Conservation (phyloP, 345 rosid species). For the Eucalyptus cladocalyx region DNA sequence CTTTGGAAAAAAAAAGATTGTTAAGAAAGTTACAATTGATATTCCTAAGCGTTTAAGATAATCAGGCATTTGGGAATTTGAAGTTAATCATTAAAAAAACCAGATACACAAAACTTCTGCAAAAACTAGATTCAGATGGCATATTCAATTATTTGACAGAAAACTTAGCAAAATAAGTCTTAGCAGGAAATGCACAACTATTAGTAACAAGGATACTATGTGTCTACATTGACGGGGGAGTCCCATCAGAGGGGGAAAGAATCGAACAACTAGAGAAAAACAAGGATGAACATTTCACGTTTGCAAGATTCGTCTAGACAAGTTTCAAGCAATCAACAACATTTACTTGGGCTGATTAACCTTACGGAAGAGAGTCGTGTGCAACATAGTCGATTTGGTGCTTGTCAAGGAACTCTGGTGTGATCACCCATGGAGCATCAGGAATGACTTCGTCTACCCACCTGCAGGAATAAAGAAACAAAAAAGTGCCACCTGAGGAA, state of each 20-base stretch:
- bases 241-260: neutral
- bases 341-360: neutral
- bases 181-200: neutral
- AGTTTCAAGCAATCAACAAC: neutral
- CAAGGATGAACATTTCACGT: neutral
- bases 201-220: neutral
- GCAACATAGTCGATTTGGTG: slow-evolving; percentile 70
- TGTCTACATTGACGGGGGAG: neutral
- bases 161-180: neutral
- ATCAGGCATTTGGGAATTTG: neutral
- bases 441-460: slow-evolving; percentile 97
- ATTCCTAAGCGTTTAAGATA: neutral
- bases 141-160: neutral
- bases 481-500: neutral
- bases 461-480: slow-evolving; percentile 16
- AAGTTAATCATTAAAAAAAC: neutral
- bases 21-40: neutral
- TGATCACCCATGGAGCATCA: slow-evolving; percentile 87
- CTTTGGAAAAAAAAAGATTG: neutral
- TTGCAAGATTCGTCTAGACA: neutral
- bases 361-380: slow-evolving; percentile 90
- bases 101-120: neutral
- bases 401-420: slow-evolving; percentile 78
- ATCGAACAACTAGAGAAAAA: neutral
- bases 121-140: neutral